phyloP scores from a whole-genome alignment of 129 eudicot genomes.

The Daucus carota region DNA sequence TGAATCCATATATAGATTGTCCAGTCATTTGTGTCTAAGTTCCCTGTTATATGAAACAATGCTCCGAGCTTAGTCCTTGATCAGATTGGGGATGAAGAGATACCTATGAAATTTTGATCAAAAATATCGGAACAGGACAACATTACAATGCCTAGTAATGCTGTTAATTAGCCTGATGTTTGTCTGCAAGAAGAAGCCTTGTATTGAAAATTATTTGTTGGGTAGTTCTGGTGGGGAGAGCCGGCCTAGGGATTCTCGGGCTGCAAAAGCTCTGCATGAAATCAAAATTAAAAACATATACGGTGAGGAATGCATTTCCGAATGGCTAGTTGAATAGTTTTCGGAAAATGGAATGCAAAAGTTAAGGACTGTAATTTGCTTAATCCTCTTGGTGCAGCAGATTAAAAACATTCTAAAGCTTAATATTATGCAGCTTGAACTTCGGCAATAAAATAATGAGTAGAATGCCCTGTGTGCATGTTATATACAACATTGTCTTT shows the following conservation, averaged over 20 bases:
- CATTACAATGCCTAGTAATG: background rate
- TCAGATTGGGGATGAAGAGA: background rate
- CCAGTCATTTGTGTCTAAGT: background rate
- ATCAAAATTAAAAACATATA: background rate
- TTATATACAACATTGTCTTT: background rate
- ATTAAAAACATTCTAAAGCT: background rate
- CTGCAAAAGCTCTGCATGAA: slow-evolving; percentile 46
- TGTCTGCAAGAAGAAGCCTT: background rate
- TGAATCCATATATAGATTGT: background rate
- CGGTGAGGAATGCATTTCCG: background rate
- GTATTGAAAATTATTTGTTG: slow-evolving; percentile 10
- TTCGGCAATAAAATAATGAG: background rate
- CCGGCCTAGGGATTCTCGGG: slow-evolving; percentile 32
- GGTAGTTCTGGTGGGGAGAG: slow-evolving; percentile 11
- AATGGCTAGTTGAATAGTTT: background rate
- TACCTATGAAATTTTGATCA: background rate
- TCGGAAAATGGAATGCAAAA: background rate
- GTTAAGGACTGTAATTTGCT: background rate
- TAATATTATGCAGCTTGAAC: background rate
- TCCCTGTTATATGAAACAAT: background rate
- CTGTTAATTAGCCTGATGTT: background rate
- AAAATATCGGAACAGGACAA: background rate
- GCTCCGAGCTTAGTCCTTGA: background rate
- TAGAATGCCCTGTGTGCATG: background rate
- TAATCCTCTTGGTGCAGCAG: background rate